Evolutionary conservation across 176 grass and related monocot genomes (phyloP).

Genomic region (Ampelocalamus luodianensis): DNA sequence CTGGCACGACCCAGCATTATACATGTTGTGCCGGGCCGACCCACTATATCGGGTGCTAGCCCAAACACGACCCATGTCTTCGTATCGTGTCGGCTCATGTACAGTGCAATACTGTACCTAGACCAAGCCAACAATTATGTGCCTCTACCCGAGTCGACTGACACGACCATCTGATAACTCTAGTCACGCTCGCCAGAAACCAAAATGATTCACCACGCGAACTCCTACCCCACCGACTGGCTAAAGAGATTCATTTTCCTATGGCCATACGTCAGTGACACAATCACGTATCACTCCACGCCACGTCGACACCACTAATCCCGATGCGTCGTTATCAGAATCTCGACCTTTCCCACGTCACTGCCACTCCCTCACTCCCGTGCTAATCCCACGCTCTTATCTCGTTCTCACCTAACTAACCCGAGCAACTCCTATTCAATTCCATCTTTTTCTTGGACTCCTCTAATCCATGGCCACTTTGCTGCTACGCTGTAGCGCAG

Average conservation of each 20-base stretch:
- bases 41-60: too few species aligned
- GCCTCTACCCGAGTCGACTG: too few species aligned
- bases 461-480: conserved; percentile 44
- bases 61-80: too few species aligned
- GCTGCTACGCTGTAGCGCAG: conserved; percentile 36
- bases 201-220: background rate
- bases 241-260: background rate
- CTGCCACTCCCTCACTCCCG: conserved; percentile 27
- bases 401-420: background rate
- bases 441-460: background rate
- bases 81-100: too few species aligned
- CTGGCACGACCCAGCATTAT: too few species aligned
- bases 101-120: too few species aligned
- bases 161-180: too few species aligned
- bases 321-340: conserved; percentile 27
- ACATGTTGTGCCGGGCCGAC: too few species aligned
- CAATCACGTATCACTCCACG: background rate
- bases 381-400: conserved; percentile 8
- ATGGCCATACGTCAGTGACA: background rate
- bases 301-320: background rate
- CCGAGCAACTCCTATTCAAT: background rate
- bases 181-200: background rate
- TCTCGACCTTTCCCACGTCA: conserved; percentile 46
- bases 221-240: background rate
- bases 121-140: too few species aligned